These are phyloP conservation scores for Aspergillus fructus DNA, from an alignment of 2,329 filamentous ascomycete genomes.

Conservation along the genomic window DNA sequence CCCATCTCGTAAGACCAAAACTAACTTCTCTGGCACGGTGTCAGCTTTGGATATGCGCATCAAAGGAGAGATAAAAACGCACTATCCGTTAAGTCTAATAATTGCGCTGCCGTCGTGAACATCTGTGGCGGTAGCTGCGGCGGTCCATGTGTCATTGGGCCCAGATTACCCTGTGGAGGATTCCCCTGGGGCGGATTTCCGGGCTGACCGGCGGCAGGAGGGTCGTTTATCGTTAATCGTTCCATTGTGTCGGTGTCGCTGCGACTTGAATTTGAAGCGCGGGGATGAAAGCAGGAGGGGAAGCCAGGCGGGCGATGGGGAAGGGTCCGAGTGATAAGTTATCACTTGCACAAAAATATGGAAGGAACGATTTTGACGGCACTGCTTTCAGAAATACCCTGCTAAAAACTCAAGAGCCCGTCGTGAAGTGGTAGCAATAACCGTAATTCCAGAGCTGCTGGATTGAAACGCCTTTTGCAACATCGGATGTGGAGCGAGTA, in stretches of 20 bases:
- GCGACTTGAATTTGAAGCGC: slow-evolving; percentile 13
- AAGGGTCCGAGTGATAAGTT: not conserved
- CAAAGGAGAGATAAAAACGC: slow-evolving; percentile 42
- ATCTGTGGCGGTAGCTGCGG: slow-evolving; percentile 72
- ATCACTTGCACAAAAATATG: not conserved
- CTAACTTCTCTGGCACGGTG: slow-evolving; percentile 76
- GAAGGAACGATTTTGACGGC: not conserved
- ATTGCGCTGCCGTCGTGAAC: slow-evolving; percentile 95
- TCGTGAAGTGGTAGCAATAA: not conserved
- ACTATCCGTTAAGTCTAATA: slow-evolving; percentile 97
- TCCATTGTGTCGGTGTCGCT: slow-evolving; percentile 31
- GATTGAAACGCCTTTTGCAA: slow-evolving; percentile 8
- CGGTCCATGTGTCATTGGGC: slow-evolving; percentile 37
- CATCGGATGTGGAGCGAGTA: slow-evolving; percentile 11
- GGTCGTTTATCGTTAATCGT: slow-evolving; percentile 37
- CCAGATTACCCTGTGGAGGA: slow-evolving; percentile 25
- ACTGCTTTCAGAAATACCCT: slow-evolving; percentile 3
- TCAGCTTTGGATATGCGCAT: not conserved
- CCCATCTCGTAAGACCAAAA: slow-evolving; percentile 87
- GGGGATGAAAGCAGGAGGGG: not conserved
- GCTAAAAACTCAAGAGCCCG: not conserved
- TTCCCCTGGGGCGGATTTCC: slow-evolving; percentile 30
- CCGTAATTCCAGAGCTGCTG: not conserved
- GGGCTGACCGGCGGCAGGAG: slow-evolving; percentile 26
- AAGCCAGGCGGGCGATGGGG: not conserved